Evolutionary conservation across 805 yeast genomes (phyloP).

Genomic region (Hanseniaspora lachancei): DNA sequence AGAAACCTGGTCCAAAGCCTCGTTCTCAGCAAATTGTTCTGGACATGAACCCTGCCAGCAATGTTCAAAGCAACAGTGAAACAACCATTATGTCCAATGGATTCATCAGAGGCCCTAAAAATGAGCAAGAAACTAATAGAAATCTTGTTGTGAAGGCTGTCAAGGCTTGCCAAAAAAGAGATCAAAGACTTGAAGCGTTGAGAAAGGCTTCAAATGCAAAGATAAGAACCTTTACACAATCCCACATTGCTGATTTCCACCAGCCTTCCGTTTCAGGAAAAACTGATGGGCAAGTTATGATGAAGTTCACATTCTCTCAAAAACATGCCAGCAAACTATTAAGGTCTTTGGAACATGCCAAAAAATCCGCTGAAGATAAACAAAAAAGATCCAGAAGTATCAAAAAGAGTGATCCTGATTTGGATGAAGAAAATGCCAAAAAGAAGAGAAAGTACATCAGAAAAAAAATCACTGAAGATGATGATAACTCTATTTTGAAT

Average conservation of each 20-base stretch:
- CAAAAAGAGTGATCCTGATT: neutral
- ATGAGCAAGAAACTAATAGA: slow-evolving; percentile 22
- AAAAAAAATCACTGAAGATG: slow-evolving; percentile 17
- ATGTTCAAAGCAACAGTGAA: neutral
- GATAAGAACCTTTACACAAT: slow-evolving; percentile 11
- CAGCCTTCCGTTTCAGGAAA: slow-evolving; percentile 15
- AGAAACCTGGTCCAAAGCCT: slow-evolving; percentile 6
- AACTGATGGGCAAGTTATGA: slow-evolving; percentile 11
- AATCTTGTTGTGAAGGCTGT: slow-evolving; percentile 16
- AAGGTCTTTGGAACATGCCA: neutral
- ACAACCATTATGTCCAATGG: slow-evolving; percentile 12
- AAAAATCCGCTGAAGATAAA: neutral
- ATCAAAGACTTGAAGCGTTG: slow-evolving; percentile 22
- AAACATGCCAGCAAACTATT: slow-evolving; percentile 10
- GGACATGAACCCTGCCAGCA: neutral
- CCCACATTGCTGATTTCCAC: slow-evolving; percentile 10
- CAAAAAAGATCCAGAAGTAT: slow-evolving; percentile 6
- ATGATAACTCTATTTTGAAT: slow-evolving; percentile 16
- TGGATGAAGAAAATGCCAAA: neutral
- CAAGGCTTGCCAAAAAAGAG: slow-evolving; percentile 18
- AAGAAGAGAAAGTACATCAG: slow-evolving; percentile 11
- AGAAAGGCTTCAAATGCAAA: slow-evolving; percentile 11
- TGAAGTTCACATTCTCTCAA: slow-evolving; percentile 12
- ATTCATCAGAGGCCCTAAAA: slow-evolving; percentile 13
- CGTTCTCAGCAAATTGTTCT: neutral